These are phyloP conservation scores for Geotrichum siamense DNA, from an alignment of 1,139 yeast species.

Conservation along the genomic window DNA sequence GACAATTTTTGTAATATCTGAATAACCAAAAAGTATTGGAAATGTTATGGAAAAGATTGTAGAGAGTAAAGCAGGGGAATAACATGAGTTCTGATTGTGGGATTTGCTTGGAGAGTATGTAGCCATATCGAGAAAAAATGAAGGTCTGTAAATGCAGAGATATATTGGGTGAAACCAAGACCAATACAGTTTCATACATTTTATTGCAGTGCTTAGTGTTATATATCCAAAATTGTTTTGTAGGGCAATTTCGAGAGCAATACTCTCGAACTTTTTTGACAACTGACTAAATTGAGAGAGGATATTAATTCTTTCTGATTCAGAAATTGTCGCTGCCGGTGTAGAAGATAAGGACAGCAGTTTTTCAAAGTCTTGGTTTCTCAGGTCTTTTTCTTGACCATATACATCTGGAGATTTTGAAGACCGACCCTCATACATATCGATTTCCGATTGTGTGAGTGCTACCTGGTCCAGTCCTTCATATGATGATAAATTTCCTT, in stretches of 20 bases:
- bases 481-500: background rate
- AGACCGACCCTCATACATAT: background rate
- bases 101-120: slow-evolving; percentile 8
- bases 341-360: background rate
- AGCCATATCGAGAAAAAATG: slow-evolving; percentile 17
- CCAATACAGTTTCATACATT: slow-evolving; percentile 16
- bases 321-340: slow-evolving; percentile 6
- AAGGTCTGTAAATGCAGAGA: slow-evolving; percentile 16
- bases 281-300: slow-evolving; percentile 6
- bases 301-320: slow-evolving; percentile 3
- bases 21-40: slow-evolving; percentile 13
- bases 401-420: slow-evolving; percentile 10
- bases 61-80: slow-evolving; percentile 16
- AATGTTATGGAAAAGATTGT: slow-evolving; percentile 12
- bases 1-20: slow-evolving; percentile 12
- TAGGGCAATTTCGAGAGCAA: slow-evolving; percentile 9
- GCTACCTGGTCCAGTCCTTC: slow-evolving; percentile 1
- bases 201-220: slow-evolving; percentile 12
- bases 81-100: slow-evolving; percentile 10
- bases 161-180: slow-evolving; percentile 17
- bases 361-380: slow-evolving; percentile 1
- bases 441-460: slow-evolving; percentile 3
- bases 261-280: slow-evolving; percentile 5
- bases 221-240: slow-evolving; percentile 15
- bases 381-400: slow-evolving; percentile 1